Base-by-base conservation (phyloP, 306 rosid genomes). In the Glycine tomentella region DNA sequence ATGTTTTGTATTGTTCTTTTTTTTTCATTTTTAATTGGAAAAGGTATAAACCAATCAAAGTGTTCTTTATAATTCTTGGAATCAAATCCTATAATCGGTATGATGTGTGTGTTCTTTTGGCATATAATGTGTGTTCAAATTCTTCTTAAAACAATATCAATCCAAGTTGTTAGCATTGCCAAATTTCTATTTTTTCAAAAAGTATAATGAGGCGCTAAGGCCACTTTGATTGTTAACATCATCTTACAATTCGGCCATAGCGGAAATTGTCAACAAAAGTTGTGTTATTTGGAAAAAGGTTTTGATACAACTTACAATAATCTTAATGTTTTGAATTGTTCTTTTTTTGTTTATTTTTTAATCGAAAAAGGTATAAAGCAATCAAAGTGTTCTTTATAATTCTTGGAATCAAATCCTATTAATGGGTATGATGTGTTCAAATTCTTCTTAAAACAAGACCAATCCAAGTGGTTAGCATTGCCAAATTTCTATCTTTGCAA, bases 271-370 rank as follows among this genome's bases (percentile, higher is more conserved):
- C 34, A 34, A 45, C 25, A 6, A 36, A 68, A 57, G 31, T 55
- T 64, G 40, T 65, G 6, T 5, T 11, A 20, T 20, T 46, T 15
- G 15, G 20, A 3, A 46, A 44, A 44, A 4, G 71, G 5, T 13
- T 53, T 46, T 46, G 34, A 82, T n/a, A 33, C 44, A 78, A 58
- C 75, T 76, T 12, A 16, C 72, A 70, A 77, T 53, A 48, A 65
- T 20, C 0, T 20, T 20, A 20, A 12, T 83, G 79, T 68, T 45
- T 16, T 44, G 63, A 45, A 7, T 36, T 80, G 49, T 73, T 20
- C 63, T 73, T 20, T 20, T 75, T 34, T 64, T 64, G 42, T 15
- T 2, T 44, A 6, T 3, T 15, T 66, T 80, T 12, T 64, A 13
- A 36, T 64, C 56, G 51, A 11, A 63, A 76, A 55, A 42, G 0